A percentile compares a stretch with the other conserved stretches of the same genome.
Evolutionary conservation across 2,329 filamentous ascomycete species (phyloP).

Genomic region (Trichophyton mentagrophytes): DNA sequence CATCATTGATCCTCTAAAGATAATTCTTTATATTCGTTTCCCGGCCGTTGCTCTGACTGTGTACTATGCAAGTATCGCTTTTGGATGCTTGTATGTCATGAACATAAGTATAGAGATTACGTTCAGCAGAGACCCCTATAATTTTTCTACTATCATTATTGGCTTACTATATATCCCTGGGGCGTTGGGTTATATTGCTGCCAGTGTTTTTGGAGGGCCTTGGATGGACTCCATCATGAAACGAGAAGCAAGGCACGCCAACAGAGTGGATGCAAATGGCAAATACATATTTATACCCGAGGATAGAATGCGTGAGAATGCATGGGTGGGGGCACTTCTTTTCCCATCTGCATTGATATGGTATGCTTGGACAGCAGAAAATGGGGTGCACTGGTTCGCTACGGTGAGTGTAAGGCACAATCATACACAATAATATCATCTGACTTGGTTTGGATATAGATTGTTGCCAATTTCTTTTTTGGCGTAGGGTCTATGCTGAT

Average conservation of each 20-base stretch:
- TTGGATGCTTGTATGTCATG: slow-evolving; percentile 60
- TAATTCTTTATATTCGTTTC: slow-evolving; percentile 60
- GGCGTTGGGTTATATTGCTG: slow-evolving; percentile 57
- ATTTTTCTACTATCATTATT: slow-evolving; percentile 53
- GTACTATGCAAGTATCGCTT: slow-evolving; percentile 60
- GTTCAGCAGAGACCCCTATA: slow-evolving; percentile 55
- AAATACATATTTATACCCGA: slow-evolving; percentile 58
- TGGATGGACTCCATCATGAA: slow-evolving; percentile 78
- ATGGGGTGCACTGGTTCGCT: slow-evolving; percentile 51
- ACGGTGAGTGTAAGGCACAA: slow-evolving; percentile 31
- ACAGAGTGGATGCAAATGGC: slow-evolving; percentile 54
- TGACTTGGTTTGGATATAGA: slow-evolving; percentile 19
- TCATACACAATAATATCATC: not conserved
- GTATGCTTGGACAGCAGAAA: slow-evolving; percentile 63
- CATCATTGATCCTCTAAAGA: slow-evolving; percentile 58
- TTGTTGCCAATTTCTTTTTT: slow-evolving; percentile 59
- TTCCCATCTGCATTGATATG: slow-evolving; percentile 59
- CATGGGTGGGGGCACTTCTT: slow-evolving; percentile 58
- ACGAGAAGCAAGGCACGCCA: slow-evolving; percentile 57
- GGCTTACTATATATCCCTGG: slow-evolving; percentile 67
- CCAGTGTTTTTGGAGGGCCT: slow-evolving; percentile 55
- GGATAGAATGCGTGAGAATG: slow-evolving; percentile 72
- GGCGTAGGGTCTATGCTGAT: slow-evolving; percentile 68
- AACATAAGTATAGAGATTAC: slow-evolving; percentile 65
- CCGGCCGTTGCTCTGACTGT: slow-evolving; percentile 62